Evolutionary conservation across 306 rosid species (phyloP), one percentile per base, ranked within the genome.

Genomic region (Gynostemma pentaphyllum): DNA sequence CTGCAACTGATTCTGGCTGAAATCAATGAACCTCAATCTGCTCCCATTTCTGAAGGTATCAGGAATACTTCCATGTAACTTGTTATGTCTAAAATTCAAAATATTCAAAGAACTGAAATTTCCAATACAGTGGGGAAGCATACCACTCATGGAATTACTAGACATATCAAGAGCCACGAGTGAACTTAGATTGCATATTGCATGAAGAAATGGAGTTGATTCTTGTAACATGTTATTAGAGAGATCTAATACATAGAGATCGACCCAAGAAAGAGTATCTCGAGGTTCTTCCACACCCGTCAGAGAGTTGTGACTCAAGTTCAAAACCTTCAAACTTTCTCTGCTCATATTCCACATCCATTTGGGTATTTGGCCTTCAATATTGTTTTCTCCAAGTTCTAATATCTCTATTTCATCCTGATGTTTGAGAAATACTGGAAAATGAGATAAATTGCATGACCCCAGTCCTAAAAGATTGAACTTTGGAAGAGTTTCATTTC

Each of bases 291-390:
- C 64, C 40, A 71, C 66, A 3, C 74, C 68, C 0, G 45, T 61
- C 4, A 76, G 11, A 9, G n/a, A 34, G 47, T 76, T 76, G 26
- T 44, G 1, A 8, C 19, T 2, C 15, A 76, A 23, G 4, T 37
- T 12, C 10, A 76, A 23, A 21, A 0, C 13, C 16, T 0, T 0
- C 64, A 71, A 26, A 5, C 64, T 67, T 45, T 76, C 68, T n/a
- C 19, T 8, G 22, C 64, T 47, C 46, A 54, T 18, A 29, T 44
- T 68, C 77, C 67, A 64, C 29, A 68, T 9, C 78, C 72, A 46
- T 37, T 41, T 75, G 8, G 82, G 85, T 16, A 82, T 5, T 44
- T 32, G 74, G n/a, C 95, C 83, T 0, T 36, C 69, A 2, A 83
- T 19, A 44, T 42, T 39, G 73, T 74, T 78, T 3, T 9, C 11